These are phyloP conservation scores for Trichoderma orchidacearum DNA, from an alignment of 495 filamentous ascomycete species.

Conservation along the genomic window DNA sequence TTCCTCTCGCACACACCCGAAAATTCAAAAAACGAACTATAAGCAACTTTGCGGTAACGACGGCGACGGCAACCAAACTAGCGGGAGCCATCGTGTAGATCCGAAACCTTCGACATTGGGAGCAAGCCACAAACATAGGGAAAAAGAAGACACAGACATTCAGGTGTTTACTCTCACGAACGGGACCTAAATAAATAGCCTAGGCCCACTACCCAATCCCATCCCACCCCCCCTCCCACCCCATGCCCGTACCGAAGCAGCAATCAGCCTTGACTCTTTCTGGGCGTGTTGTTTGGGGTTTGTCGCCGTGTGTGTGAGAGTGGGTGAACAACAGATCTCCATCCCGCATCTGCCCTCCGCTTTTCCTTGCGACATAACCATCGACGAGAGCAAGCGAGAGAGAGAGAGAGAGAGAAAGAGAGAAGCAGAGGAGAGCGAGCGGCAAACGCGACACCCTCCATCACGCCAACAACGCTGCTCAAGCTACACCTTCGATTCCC, in stretches of 20 bases:
- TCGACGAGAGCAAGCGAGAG: too few relatives aligned
- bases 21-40: too few relatives aligned
- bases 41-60: too few relatives aligned
- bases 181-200: background rate
- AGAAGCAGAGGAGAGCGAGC: too few relatives aligned
- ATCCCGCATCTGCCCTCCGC: background rate
- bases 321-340: background rate
- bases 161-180: background rate
- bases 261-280: background rate
- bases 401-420: too few relatives aligned
- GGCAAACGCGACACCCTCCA: too few relatives aligned
- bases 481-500: too few relatives aligned
- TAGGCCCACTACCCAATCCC: background rate
- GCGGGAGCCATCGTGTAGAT: too few relatives aligned
- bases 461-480: too few relatives aligned
- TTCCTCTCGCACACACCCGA: too few relatives aligned
- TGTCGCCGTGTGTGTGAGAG: too few relatives aligned
- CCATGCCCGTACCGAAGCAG: background rate
- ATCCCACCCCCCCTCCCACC: background rate
- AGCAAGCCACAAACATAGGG: background rate
- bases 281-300: background rate
- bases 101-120: background rate
- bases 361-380: background rate
- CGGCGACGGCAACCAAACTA: too few relatives aligned
- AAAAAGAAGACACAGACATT: background rate